Evolutionary conservation across 2,329 filamentous ascomycete species (phyloP).

Genomic region (Thermothelomyces thermophilus): DNA sequence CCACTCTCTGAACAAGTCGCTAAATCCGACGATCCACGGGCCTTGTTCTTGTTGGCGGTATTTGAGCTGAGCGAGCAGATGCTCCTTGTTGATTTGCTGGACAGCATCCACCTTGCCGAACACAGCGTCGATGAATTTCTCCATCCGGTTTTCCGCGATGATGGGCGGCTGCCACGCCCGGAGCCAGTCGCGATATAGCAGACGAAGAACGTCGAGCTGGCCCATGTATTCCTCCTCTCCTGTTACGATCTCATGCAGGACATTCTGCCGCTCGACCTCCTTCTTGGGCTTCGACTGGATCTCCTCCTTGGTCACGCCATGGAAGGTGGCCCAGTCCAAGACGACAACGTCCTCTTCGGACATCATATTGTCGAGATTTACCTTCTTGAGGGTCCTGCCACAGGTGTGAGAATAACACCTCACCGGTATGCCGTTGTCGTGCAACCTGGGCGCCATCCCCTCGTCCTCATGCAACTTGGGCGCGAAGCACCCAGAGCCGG

Average conservation of each 20-base stretch:
- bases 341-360: conserved; percentile 61
- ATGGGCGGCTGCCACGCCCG: conserved; percentile 67
- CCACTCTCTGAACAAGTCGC: conserved; percentile 97
- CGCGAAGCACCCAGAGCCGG: conserved; percentile 85
- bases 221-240: conserved; percentile 89
- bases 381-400: conserved; percentile 88
- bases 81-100: conserved; percentile 85
- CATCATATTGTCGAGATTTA: conserved; percentile 71
- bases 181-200: conserved; percentile 80
- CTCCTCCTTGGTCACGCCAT: conserved; percentile 72
- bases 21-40: conserved; percentile 88
- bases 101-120: conserved; percentile 89
- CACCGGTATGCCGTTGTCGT: conserved; percentile 61
- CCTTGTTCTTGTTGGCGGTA: conserved; percentile 96
- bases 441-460: conserved; percentile 60
- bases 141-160: conserved; percentile 68
- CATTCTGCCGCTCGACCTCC: conserved; percentile 88
- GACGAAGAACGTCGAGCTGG: conserved; percentile 76
- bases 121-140: conserved; percentile 74
- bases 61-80: conserved; percentile 86
- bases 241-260: conserved; percentile 89
- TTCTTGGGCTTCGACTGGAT: conserved; percentile 68
- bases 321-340: conserved; percentile 86
- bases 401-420: conserved; percentile 93
- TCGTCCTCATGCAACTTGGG: conserved; percentile 69